Evolutionary conservation across 805 yeast genomes (phyloP).

Genomic region (Barnettozyma siamensis): DNA sequence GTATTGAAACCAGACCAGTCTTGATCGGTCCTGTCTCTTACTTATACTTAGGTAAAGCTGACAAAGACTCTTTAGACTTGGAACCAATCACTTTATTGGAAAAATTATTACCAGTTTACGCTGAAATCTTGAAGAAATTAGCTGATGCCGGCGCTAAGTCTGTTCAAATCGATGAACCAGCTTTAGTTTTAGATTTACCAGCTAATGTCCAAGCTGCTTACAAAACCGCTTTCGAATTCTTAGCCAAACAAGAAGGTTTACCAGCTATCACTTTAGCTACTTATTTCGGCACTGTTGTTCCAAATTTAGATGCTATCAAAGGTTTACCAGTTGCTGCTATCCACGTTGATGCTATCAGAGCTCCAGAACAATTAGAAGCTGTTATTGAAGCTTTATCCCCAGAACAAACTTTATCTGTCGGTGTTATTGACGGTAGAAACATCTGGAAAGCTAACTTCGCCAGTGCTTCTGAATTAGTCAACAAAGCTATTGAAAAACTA

Average conservation of each 20-base stretch:
- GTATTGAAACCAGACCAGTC: conserved; percentile 97
- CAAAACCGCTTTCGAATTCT: conserved; percentile 79
- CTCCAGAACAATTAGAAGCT: conserved; percentile 90
- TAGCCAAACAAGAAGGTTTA: conserved; percentile 59
- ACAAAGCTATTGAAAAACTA: conserved; percentile 76
- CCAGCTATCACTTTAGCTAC: conserved; percentile 84
- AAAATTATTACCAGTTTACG: conserved; percentile 90
- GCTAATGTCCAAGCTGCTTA: conserved; percentile 76
- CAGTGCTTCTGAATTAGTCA: conserved; percentile 75
- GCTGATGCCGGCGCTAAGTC: conserved; percentile 91
- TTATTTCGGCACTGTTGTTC: conserved; percentile 98
- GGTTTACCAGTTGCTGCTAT: conserved; percentile 88
- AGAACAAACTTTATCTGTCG: conserved; percentile 83
- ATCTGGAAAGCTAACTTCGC: conserved; percentile 97
- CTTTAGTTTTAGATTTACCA: conserved; percentile 89
- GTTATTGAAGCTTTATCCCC: conserved; percentile 61
- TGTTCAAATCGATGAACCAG: conserved; percentile 98
- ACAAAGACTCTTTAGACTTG: conserved; percentile 92
- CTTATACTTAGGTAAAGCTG: conserved; percentile 95
- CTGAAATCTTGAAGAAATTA: conserved; percentile 80
- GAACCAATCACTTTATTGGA: conserved; percentile 87
- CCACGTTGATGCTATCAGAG: conserved; percentile 96
- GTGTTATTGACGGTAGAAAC: conserved; percentile 98
- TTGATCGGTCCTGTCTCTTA: conserved; percentile 94
- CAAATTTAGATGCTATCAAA: conserved; percentile 87